A percentile compares a stretch with the other conserved stretches of the same genome.
These are phyloP conservation scores for Fusarium sp. DNA, from an alignment of 2,329 filamentous ascomycete genomes.

Conservation along the genomic window DNA sequence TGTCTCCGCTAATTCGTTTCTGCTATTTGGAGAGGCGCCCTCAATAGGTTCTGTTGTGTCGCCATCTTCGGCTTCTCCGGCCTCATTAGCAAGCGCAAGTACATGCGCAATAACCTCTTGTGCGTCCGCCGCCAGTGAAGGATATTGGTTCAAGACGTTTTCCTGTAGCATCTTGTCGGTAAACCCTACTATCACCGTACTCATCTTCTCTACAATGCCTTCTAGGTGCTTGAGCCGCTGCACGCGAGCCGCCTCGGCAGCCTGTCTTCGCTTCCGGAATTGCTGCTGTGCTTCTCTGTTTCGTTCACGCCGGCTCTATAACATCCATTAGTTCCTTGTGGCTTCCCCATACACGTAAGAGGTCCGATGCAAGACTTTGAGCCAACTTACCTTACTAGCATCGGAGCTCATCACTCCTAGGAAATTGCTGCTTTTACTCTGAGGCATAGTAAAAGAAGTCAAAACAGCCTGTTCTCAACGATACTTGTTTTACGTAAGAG, in stretches of 20 bases:
- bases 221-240: conserved; percentile 15
- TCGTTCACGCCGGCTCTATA: conserved; percentile 16
- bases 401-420: neutral
- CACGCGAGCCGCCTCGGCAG: neutral
- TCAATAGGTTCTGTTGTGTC: neutral
- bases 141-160: conserved; percentile 9
- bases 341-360: neutral
- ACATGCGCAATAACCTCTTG: conserved; percentile 13
- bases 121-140: neutral
- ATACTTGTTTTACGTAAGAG: neutral
- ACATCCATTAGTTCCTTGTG: neutral
- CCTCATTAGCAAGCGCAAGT: conserved; percentile 11
- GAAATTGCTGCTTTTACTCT: neutral
- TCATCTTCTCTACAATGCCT: conserved; percentile 19
- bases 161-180: conserved; percentile 17
- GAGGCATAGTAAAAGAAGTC: neutral
- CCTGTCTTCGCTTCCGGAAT: conserved; percentile 21
- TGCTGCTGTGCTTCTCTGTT: conserved; percentile 27
- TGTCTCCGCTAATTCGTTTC: neutral
- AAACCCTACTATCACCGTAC: conserved; percentile 14
- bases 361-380: neutral
- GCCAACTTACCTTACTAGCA: conserved; percentile 5
- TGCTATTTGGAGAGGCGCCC: neutral
- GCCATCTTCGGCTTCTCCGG: conserved; percentile 1
- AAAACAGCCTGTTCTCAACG: neutral